phyloP scores from a whole-genome alignment of 768 basidiomycete genomes.

The Crucibulum laeve region DNA sequence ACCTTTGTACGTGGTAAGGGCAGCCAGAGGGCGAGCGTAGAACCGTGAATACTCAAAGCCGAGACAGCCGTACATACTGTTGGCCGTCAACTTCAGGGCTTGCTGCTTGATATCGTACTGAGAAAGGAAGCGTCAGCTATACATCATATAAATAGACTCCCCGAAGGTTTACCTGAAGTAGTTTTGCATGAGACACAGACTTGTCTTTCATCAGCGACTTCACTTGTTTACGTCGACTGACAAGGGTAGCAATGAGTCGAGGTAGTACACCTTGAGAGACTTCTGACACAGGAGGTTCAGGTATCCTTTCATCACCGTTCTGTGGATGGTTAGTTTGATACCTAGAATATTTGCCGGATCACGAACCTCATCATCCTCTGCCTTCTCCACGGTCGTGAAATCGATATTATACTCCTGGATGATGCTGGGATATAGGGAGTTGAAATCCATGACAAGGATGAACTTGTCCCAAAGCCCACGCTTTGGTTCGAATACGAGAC shows the following conservation, averaged over 20 bases:
- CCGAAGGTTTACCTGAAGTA: conserved; percentile 68
- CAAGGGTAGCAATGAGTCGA: conserved; percentile 94
- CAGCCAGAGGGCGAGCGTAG: conserved; percentile 94
- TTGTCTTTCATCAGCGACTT: conserved; percentile 95
- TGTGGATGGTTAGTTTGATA: conserved; percentile 5
- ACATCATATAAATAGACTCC: not conserved
- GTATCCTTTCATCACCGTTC: conserved; percentile 77
- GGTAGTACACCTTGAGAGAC: conserved; percentile 88
- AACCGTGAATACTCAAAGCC: conserved; percentile 97
- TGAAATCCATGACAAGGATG: conserved; percentile 99
- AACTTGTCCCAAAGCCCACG: conserved; percentile 94
- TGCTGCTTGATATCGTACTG: conserved; percentile 97
- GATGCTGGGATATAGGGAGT: conserved; percentile 97
- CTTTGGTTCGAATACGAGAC: conserved; percentile 96
- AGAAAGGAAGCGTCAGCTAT: not conserved
- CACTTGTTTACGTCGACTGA: conserved; percentile 83
- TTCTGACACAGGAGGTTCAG: conserved; percentile 76
- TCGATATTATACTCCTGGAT: conserved; percentile 99
- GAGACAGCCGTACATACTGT: conserved; percentile 99
- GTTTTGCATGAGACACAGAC: conserved; percentile 62
- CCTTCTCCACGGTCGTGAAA: conserved; percentile 89
- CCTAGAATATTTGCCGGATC: not conserved
- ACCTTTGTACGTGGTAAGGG: conserved; percentile 96
- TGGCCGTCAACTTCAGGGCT: conserved; percentile 95
- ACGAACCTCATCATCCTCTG: conserved; percentile 53